phyloP scores from a whole-genome alignment of 1,284 basidiomycete species.

The Boletus smithii region DNA sequence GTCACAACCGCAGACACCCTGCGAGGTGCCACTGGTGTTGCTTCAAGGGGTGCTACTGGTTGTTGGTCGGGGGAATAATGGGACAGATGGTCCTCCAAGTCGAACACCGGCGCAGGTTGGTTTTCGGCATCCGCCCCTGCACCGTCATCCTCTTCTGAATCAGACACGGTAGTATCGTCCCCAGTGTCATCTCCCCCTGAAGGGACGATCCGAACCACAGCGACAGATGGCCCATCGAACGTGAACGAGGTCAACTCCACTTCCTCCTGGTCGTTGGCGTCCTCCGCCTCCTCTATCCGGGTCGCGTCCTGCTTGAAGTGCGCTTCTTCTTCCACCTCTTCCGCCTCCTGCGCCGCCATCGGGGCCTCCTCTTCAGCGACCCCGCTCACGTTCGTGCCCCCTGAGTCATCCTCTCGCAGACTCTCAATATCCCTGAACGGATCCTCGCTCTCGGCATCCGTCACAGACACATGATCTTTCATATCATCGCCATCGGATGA shows the following conservation, averaged over 20 bases:
- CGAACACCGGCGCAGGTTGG: conserved; percentile 35
- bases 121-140: conserved; percentile 1
- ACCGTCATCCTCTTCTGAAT: conserved; percentile 43
- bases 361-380: conserved; percentile 9
- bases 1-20: conserved; percentile 57
- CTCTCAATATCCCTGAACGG: conserved; percentile 87
- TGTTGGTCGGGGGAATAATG: conserved; percentile 12
- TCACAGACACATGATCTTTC: conserved; percentile 38
- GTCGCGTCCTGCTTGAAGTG: conserved; percentile 42
- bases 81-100: conserved; percentile 41
- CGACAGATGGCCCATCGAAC: conserved; percentile 58
- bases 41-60: conserved; percentile 8
- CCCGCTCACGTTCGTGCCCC: conserved; percentile 15
- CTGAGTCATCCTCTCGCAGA: conserved; percentile 56
- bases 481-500: conserved; percentile 39
- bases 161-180: conserved; percentile 43
- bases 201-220: conserved; percentile 44
- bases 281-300: conserved; percentile 45
- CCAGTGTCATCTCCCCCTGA: conserved; percentile 38
- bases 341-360: conserved; percentile 26
- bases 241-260: conserved; percentile 65
- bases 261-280: conserved; percentile 58
- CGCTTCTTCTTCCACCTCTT: conserved; percentile 35
- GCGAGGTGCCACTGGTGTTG: conserved; percentile 37
- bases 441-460: conserved; percentile 69